Evolutionary conservation across 2,329 filamentous ascomycete genomes (phyloP).

Genomic region (Hypoxylon sp.): DNA sequence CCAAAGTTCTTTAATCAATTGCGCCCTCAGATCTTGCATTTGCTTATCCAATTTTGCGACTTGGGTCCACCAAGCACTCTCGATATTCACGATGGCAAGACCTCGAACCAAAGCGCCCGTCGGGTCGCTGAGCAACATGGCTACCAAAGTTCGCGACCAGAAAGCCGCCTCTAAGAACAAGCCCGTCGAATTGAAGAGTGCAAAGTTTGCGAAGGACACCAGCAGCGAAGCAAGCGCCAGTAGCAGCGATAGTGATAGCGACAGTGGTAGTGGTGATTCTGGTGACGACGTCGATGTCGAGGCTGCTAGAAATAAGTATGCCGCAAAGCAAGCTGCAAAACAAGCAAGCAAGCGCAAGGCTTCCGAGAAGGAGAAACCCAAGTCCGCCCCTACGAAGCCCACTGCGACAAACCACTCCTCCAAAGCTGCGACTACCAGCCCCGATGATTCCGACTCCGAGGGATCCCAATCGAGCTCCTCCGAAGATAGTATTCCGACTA

Average conservation of each 20-base stretch:
- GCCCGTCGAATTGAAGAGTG: background rate
- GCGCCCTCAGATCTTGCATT: conserved; percentile 5
- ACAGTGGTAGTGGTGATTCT: conserved; percentile 52
- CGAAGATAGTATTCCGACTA: conserved; percentile 33
- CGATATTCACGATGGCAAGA: conserved; percentile 33
- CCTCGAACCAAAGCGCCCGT: conserved; percentile 23
- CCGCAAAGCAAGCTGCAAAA: conserved; percentile 43
- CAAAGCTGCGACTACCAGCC: conserved; percentile 44
- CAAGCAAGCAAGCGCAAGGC: conserved; percentile 48
- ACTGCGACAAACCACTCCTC: conserved; percentile 21
- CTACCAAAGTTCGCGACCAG: conserved; percentile 43
- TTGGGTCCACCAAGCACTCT: background rate
- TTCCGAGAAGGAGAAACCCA: conserved; percentile 41
- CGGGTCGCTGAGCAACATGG: conserved; percentile 44
- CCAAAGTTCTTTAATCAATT: background rate
- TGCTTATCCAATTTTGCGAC: background rate
- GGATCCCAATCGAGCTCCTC: conserved; percentile 25
- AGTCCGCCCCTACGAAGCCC: conserved; percentile 35
- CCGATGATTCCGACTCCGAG: conserved; percentile 37
- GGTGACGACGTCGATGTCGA: conserved; percentile 50
- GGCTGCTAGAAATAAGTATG: conserved; percentile 51
- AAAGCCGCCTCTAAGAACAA: conserved; percentile 34
- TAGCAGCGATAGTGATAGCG: conserved; percentile 49
- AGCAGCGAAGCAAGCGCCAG: conserved; percentile 47
- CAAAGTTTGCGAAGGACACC: conserved; percentile 31